Evolutionary conservation across 2,329 filamentous ascomycete genomes (phyloP).

Genomic region (Fusarium sp.): DNA sequence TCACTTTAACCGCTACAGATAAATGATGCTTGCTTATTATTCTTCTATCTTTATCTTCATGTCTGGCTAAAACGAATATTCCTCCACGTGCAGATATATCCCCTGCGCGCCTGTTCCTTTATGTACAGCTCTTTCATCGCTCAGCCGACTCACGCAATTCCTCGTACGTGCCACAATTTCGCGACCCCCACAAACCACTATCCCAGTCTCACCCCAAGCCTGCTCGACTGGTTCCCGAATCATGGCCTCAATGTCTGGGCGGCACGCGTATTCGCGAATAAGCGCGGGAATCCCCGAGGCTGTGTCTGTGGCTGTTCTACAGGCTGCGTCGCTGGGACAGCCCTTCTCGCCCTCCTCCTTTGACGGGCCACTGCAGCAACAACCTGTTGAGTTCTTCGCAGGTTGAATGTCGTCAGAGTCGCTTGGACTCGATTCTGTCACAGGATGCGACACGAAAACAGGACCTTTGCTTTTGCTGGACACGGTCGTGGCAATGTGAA

Average conservation of each 20-base stretch:
- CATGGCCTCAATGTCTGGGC: conserved; percentile 62
- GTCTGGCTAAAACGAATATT: conserved; percentile 61
- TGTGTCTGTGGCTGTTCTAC: conserved; percentile 6
- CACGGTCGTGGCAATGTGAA: conserved; percentile 65
- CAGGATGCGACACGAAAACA: conserved; percentile 47
- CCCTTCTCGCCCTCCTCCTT: conserved; percentile 23
- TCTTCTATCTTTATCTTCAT: neutral
- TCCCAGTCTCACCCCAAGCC: conserved; percentile 67
- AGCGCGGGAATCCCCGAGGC: conserved; percentile 34
- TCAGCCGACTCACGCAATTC: conserved; percentile 64
- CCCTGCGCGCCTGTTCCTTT: conserved; percentile 72
- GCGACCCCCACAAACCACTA: conserved; percentile 67
- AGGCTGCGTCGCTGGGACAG: conserved; percentile 28
- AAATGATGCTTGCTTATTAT: conserved; percentile 3
- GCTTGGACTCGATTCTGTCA: conserved; percentile 20
- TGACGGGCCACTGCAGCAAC: conserved; percentile 35
- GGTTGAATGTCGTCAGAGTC: conserved; percentile 35
- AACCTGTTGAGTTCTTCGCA: conserved; percentile 28
- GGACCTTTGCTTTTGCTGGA: conserved; percentile 10
- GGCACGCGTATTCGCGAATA: conserved; percentile 55
- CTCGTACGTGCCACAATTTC: conserved; percentile 63
- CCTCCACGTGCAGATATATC: conserved; percentile 67
- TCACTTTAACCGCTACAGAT: neutral
- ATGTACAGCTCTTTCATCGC: conserved; percentile 69
- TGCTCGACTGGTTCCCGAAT: conserved; percentile 64